phyloP scores from a whole-genome alignment of 192 early-diverging fungal genomes.

The Coemansia sp. region DNA sequence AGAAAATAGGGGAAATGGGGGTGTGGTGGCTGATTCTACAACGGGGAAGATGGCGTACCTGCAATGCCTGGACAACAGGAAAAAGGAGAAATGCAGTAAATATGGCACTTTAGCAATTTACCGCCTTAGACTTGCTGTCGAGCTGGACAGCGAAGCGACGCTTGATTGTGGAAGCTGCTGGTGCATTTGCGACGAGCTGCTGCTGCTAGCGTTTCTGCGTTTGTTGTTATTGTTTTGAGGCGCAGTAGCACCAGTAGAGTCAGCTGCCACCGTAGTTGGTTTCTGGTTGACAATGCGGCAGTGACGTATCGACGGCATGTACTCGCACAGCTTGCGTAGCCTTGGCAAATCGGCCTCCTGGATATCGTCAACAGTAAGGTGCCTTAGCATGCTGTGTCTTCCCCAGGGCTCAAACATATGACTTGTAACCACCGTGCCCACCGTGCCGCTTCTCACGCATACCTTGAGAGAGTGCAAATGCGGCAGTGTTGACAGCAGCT shows the following conservation, averaged over 20 bases:
- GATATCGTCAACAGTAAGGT: constrained; percentile 47
- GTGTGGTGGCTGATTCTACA: no score
- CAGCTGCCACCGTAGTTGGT: no score
- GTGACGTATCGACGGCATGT: constrained; percentile 47
- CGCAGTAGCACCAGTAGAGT: neutral
- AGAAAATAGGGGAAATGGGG: no score
- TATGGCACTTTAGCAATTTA: neutral
- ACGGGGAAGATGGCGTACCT: neutral
- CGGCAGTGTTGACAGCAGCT: constrained; percentile 48
- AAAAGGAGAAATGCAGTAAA: neutral
- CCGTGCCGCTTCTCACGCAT: constrained; percentile 33
- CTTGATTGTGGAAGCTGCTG: constrained; percentile 1
- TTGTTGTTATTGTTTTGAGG: neutral
- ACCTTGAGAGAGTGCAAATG: constrained; percentile 39
- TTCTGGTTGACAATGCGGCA: constrained; percentile 41
- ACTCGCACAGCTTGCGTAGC: constrained; percentile 49
- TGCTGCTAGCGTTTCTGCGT: neutral
- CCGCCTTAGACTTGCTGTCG: constrained; percentile 1
- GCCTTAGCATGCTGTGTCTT: constrained; percentile 40
- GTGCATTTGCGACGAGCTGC: neutral
- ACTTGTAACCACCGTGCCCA: constrained; percentile 37
- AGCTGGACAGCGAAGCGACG: constrained; percentile 1
- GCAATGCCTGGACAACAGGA: no score
- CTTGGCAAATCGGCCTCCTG: constrained; percentile 42
- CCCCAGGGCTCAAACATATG: constrained; percentile 56